These are phyloP conservation scores for Mycena vitilis DNA, from an alignment of 768 basidiomycete species.

Conservation along the genomic window DNA sequence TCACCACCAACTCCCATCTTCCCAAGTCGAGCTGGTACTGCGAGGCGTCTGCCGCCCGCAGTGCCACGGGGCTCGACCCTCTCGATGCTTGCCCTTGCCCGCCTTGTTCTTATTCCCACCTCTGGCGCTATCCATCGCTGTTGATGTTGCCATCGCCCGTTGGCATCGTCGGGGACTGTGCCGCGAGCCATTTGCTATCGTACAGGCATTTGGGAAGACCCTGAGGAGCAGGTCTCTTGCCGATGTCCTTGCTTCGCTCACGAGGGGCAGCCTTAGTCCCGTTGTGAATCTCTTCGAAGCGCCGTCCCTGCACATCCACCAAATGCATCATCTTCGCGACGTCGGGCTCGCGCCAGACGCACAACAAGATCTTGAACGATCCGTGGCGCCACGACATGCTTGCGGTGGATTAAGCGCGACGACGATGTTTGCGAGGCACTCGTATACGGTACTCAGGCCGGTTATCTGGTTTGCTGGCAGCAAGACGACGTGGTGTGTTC, in stretches of 20 bases:
- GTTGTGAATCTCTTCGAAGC: background rate
- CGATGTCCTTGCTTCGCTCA: background rate
- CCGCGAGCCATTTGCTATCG: constrained; percentile 11
- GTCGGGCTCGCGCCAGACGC: constrained; percentile 20
- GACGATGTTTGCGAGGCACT: constrained; percentile 32
- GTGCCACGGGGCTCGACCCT: background rate
- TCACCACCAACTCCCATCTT: background rate
- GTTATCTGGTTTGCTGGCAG: constrained; percentile 37
- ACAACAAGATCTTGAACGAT: constrained; percentile 14
- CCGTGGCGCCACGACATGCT: constrained; percentile 31
- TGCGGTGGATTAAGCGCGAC: constrained; percentile 35
- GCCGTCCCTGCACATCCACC: constrained; percentile 2
- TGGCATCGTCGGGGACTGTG: background rate
- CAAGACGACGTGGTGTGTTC: constrained; percentile 3
- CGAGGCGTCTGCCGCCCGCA: constrained; percentile 6
- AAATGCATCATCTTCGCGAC: constrained; percentile 12
- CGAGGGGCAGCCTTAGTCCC: background rate
- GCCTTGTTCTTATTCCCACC: background rate
- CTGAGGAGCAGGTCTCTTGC: background rate
- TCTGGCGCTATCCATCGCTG: background rate
- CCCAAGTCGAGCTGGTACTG: background rate
- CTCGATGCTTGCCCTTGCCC: background rate
- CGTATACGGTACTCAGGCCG: constrained; percentile 34
- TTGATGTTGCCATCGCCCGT: background rate
- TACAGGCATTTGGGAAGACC: constrained; percentile 20